These are phyloP conservation scores for Juglanconis oblonga DNA, from an alignment of 2,329 filamentous ascomycete species.

Conservation along the genomic window DNA sequence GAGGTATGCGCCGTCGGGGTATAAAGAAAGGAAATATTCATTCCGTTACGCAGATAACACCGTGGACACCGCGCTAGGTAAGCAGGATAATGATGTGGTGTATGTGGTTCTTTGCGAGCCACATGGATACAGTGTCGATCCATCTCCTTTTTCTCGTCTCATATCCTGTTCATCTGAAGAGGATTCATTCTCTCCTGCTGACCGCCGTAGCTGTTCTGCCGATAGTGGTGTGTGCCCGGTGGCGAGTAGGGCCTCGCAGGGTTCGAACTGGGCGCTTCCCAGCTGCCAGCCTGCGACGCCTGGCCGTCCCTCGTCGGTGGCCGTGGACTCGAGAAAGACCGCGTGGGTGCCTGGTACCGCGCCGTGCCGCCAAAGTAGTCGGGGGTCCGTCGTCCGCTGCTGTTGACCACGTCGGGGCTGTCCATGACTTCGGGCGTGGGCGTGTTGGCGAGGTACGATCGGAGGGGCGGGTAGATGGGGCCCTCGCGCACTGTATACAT, in stretches of 20 bases:
- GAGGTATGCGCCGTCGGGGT: background rate
- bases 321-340: constrained; percentile 56
- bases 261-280: constrained; percentile 27
- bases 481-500: constrained; percentile 25
- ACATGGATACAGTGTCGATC: background rate
- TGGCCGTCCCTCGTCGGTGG: constrained; percentile 34
- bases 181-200: constrained; percentile 47
- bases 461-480: constrained; percentile 21
- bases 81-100: background rate
- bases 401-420: constrained; percentile 17
- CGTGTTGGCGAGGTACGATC: constrained; percentile 18
- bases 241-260: constrained; percentile 11
- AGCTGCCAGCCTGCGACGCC: constrained; percentile 38
- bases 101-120: background rate
- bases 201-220: constrained; percentile 15
- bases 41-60: background rate
- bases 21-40: too few relatives aligned
- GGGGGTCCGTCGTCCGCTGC: constrained; percentile 43
- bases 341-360: constrained; percentile 51
- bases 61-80: background rate
- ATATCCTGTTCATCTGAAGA: constrained; percentile 56
- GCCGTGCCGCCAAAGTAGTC: constrained; percentile 57
- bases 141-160: constrained; percentile 18
- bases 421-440: constrained; percentile 17
- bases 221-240: constrained; percentile 23